These are phyloP conservation scores for Combretum micranthum DNA, from an alignment of 345 rosid genomes.

Conservation along the genomic window DNA sequence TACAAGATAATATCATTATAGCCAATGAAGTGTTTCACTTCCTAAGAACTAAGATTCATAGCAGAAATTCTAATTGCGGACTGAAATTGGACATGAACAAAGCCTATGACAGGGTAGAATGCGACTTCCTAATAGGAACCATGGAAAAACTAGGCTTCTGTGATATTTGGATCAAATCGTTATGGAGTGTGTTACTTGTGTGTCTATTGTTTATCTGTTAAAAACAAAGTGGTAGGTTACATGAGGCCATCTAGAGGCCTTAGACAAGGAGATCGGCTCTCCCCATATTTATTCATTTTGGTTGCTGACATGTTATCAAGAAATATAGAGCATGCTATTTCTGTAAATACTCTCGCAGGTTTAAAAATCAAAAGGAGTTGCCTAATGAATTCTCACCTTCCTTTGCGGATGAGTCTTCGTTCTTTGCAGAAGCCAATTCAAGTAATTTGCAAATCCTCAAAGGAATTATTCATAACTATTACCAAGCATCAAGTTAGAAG, in stretches of 20 bases:
- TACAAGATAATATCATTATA: background rate
- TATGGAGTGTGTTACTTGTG: background rate
- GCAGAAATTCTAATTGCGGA: background rate
- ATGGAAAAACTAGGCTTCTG: too few species aligned
- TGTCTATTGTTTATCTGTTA: background rate
- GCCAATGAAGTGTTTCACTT: background rate
- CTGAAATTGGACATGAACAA: background rate
- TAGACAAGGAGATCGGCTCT: constrained; percentile 2
- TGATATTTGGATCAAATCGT: background rate
- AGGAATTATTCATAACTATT: too few species aligned
- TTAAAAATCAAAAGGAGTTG: too few species aligned
- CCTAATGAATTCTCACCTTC: too few species aligned
- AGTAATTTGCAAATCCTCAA: too few species aligned
- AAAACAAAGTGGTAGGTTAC: background rate
- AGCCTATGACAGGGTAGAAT: background rate
- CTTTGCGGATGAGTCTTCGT: too few species aligned
- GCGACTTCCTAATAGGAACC: too few species aligned
- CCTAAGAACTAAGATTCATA: background rate
- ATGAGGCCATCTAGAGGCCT: background rate
- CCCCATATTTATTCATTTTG: constrained; percentile 1
- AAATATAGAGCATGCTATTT: too few species aligned
- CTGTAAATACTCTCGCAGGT: too few species aligned
- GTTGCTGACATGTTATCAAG: background rate
- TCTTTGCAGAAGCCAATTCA: too few species aligned
- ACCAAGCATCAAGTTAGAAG: too few species aligned